Evolutionary conservation across 768 basidiomycete species (phyloP).

Genomic region (Grammothele lineata): DNA sequence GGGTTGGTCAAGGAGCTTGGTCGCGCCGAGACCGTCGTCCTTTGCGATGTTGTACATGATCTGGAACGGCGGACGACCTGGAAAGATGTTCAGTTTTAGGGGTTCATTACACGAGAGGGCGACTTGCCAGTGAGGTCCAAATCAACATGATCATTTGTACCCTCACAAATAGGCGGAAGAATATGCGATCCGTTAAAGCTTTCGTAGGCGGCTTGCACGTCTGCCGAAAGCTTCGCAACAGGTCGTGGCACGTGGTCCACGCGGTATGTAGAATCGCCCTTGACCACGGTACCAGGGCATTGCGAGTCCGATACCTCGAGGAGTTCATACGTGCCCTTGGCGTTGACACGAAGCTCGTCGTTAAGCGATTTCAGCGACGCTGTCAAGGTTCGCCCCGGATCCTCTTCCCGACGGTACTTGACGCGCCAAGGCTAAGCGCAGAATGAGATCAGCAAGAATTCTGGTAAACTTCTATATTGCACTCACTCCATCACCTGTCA

Average conservation of each 20-base stretch:
- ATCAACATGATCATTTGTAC: conserved; percentile 75
- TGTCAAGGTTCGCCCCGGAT: conserved; percentile 35
- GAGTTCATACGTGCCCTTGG: conserved; percentile 75
- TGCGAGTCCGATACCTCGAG: conserved; percentile 73
- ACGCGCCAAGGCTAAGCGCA: conserved; percentile 78
- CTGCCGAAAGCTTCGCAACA: conserved; percentile 58
- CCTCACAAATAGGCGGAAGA: conserved; percentile 77
- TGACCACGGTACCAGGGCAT: conserved; percentile 71
- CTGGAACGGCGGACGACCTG: conserved; percentile 91
- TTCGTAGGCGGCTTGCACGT: conserved; percentile 53
- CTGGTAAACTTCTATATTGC: not conserved
- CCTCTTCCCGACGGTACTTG: conserved; percentile 57
- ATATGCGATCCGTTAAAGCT: conserved; percentile 70
- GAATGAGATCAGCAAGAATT: not conserved
- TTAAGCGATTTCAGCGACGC: conserved; percentile 57
- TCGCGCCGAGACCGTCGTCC: conserved; percentile 62
- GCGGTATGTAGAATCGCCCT: conserved; percentile 56
- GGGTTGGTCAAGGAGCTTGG: conserved; percentile 68
- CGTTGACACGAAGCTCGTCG: conserved; percentile 65
- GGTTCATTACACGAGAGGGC: not conserved
- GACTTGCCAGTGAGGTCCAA: conserved; percentile 68
- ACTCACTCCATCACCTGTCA: conserved; percentile 88
- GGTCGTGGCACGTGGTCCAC: conserved; percentile 84
- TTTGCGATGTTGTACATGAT: conserved; percentile 85
- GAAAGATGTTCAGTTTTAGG: not conserved